These are phyloP conservation scores for Lipomyces yamanashiensis DNA, from an alignment of 805 yeast genomes.

Conservation along the genomic window DNA sequence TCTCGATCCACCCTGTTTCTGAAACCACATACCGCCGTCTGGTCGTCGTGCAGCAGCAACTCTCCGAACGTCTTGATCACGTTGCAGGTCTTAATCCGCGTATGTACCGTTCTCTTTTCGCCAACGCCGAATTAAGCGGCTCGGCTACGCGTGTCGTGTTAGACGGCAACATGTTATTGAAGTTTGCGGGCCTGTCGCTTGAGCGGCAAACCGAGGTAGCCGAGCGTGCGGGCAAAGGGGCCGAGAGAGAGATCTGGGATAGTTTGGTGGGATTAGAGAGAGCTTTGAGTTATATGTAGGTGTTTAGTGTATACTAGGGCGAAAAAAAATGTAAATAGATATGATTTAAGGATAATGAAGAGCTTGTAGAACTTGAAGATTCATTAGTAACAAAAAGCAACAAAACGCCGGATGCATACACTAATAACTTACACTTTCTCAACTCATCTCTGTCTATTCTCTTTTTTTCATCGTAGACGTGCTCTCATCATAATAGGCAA, in stretches of 20 bases:
- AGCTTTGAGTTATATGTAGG: conserved; percentile 31
- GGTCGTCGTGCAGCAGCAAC: conserved; percentile 84
- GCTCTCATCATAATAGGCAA: no score
- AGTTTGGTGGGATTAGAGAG: conserved; percentile 34
- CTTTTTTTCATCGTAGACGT: neutral
- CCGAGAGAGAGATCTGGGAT: conserved; percentile 28
- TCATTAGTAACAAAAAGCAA: neutral
- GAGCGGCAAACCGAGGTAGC: conserved; percentile 30
- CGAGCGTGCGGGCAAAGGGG: conserved; percentile 33
- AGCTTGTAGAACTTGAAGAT: neutral
- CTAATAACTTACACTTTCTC: neutral
- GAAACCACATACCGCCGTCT: conserved; percentile 80
- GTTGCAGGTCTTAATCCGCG: conserved; percentile 79
- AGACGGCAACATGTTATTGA: conserved; percentile 29
- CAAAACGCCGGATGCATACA: conserved; percentile 27
- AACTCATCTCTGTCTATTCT: neutral
- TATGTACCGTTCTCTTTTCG: conserved; percentile 33
- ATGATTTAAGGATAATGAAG: neutral
- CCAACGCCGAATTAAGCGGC: conserved; percentile 17
- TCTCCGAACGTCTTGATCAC: conserved; percentile 75
- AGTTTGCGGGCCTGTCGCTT: conserved; percentile 21
- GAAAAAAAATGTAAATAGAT: neutral
- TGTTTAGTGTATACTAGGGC: neutral
- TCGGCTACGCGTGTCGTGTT: conserved; percentile 28
- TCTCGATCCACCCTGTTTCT: conserved; percentile 70